phyloP scores from a whole-genome alignment of 495 filamentous ascomycete species.

The Podospora conica region DNA sequence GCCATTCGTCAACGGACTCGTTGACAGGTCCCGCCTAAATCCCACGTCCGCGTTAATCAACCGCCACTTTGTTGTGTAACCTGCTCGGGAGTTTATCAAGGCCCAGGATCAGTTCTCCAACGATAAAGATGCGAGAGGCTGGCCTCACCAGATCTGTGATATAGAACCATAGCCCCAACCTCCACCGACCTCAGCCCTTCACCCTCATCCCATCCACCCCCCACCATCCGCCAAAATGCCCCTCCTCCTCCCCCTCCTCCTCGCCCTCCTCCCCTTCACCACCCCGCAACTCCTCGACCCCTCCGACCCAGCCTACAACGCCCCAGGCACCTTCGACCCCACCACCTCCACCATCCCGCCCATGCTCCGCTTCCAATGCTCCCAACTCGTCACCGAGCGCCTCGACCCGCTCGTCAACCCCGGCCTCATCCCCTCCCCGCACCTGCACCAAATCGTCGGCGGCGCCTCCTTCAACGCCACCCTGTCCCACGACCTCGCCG shows the following conservation, averaged over 20 bases:
- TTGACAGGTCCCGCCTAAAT: not conserved
- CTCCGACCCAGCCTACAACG: not conserved
- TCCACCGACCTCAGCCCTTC: too few species aligned
- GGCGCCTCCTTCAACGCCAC: constrained; percentile 58
- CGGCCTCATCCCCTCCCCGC: constrained; percentile 24
- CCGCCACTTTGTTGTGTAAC: not conserved
- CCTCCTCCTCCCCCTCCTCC: not conserved
- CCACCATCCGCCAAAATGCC: not conserved
- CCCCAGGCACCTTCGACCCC: constrained; percentile 15
- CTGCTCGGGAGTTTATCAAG: not conserved
- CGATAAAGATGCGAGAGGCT: not conserved
- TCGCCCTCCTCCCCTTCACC: not conserved
- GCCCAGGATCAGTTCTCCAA: not conserved
- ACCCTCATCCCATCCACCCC: too few species aligned
- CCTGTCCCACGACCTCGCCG: constrained; percentile 41
- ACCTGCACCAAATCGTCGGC: constrained; percentile 57
- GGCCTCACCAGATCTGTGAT: not conserved
- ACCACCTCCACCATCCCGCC: constrained; percentile 13
- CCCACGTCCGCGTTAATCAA: not conserved
- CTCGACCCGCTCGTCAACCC: constrained; percentile 60
- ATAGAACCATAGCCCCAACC: not conserved
- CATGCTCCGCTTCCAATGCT: constrained; percentile 31
- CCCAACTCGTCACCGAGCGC: constrained; percentile 39
- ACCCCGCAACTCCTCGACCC: not conserved
- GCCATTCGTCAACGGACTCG: not conserved